Percentiles rank a stretch among this genome's conserved stretches.
Evolutionary conservation across 2,329 filamentous ascomycete species (phyloP).

Genomic region (Neofusicoccum kwambonambiense): DNA sequence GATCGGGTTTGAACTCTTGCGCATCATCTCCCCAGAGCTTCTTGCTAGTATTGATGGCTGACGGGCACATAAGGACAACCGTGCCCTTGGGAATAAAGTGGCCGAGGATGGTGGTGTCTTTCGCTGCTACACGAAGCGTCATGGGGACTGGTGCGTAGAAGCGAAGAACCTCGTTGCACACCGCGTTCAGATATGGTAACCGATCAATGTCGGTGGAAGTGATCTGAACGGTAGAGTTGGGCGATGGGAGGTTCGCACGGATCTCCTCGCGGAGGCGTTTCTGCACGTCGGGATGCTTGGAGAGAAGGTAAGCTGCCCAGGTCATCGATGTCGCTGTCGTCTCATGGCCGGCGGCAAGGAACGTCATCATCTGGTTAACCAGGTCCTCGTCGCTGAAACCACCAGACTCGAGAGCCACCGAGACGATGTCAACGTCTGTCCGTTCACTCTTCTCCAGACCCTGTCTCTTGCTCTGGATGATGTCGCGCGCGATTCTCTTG

Average conservation of each 20-base stretch:
- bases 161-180: conserved; percentile 75
- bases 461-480: conserved; percentile 70
- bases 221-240: conserved; percentile 43
- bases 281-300: conserved; percentile 51
- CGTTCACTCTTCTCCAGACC: conserved; percentile 49
- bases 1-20: conserved; percentile 70
- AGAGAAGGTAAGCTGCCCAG: conserved; percentile 56
- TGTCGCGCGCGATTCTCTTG: conserved; percentile 62
- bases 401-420: conserved; percentile 73
- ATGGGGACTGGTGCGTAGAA: conserved; percentile 69
- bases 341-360: conserved; percentile 69
- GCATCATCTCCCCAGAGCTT: conserved; percentile 77
- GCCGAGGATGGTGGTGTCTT: conserved; percentile 65
- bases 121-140: conserved; percentile 64
- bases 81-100: conserved; percentile 70
- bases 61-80: conserved; percentile 61
- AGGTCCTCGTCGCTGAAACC: conserved; percentile 75
- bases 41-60: conserved; percentile 68
- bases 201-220: conserved; percentile 63
- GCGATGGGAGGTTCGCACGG: conserved; percentile 45
- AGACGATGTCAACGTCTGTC: conserved; percentile 70
- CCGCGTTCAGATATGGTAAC: conserved; percentile 76
- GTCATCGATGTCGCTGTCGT: conserved; percentile 55
- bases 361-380: conserved; percentile 89
- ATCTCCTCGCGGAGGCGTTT: conserved; percentile 51